phyloP scores from a whole-genome alignment of 1,284 basidiomycete species.

The Austropuccinia psidii region DNA sequence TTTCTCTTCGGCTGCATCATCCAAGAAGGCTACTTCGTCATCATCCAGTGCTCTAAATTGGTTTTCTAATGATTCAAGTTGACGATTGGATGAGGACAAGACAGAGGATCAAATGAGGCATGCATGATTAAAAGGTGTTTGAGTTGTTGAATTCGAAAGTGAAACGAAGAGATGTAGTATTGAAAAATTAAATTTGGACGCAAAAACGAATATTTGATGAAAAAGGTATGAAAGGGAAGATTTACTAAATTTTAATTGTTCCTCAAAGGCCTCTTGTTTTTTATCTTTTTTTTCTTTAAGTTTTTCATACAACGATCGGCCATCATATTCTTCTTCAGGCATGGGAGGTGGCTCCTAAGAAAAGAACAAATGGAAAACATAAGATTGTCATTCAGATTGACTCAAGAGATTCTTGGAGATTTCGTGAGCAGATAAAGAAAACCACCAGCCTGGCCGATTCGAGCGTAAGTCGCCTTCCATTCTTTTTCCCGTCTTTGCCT shows the following conservation, averaged over 20 bases:
- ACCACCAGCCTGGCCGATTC: conserved; percentile 24
- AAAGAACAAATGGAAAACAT: background rate
- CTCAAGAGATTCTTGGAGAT: background rate
- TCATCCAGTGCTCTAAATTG: conserved; percentile 36
- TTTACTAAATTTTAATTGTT: conserved; percentile 36
- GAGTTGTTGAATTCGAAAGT: too few relatives aligned
- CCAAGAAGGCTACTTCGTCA: conserved; percentile 33
- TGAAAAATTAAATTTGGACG: too few relatives aligned
- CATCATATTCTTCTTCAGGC: conserved; percentile 36
- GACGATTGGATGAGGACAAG: background rate
- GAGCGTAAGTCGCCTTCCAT: conserved; percentile 35
- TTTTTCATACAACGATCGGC: conserved; percentile 34
- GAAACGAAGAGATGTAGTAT: too few relatives aligned
- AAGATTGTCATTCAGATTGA: background rate
- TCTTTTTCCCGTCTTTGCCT: conserved; percentile 24
- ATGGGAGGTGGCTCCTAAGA: conserved; percentile 32
- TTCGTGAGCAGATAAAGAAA: background rate
- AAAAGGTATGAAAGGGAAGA: too few relatives aligned
- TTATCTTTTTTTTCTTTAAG: conserved; percentile 34
- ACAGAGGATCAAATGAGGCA: too few relatives aligned
- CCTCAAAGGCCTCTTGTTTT: conserved; percentile 36
- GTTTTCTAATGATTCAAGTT: conserved; percentile 16
- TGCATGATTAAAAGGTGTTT: too few relatives aligned
- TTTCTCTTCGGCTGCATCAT: conserved; percentile 30
- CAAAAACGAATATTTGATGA: too few relatives aligned